Conservation (phyloP, 768 basidiomycete species). For the Rhizopogon salebrosus region DNA sequence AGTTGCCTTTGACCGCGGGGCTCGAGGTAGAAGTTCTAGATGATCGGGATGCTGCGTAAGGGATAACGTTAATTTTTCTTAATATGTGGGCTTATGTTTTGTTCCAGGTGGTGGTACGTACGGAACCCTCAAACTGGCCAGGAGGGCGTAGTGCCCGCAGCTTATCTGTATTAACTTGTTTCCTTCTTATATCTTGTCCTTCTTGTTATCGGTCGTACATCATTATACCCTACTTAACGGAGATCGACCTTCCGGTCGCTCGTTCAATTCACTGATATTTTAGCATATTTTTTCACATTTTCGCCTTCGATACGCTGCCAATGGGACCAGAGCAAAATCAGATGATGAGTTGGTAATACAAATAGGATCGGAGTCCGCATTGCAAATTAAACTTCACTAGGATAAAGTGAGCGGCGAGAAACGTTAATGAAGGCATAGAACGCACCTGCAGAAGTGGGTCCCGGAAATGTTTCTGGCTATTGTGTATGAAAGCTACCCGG, state of each 20-base stretch:
- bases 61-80: constrained; percentile 11
- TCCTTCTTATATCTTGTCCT: constrained; percentile 19
- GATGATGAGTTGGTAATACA: background rate
- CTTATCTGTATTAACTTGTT: constrained; percentile 73
- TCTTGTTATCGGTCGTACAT: constrained; percentile 25
- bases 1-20: constrained; percentile 64
- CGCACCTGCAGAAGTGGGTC: constrained; percentile 62
- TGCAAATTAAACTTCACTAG: constrained; percentile 12
- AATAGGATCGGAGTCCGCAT: background rate
- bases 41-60: constrained; percentile 76
- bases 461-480: constrained; percentile 84
- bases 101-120: constrained; percentile 87
- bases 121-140: constrained; percentile 72
- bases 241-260: constrained; percentile 34
- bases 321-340: background rate
- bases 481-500: constrained; percentile 70
- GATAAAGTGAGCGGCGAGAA: constrained; percentile 2
- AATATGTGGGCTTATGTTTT: constrained; percentile 8
- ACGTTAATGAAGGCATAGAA: background rate
- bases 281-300: constrained; percentile 16
- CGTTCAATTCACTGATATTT: constrained; percentile 25
- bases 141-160: constrained; percentile 88
- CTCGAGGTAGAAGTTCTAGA: constrained; percentile 73
- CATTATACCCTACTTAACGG: constrained; percentile 33
- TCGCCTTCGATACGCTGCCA: constrained; percentile 1